Evolutionary conservation across 345 rosid genomes (phyloP).

Genomic region (Eucalyptus paniculata): DNA sequence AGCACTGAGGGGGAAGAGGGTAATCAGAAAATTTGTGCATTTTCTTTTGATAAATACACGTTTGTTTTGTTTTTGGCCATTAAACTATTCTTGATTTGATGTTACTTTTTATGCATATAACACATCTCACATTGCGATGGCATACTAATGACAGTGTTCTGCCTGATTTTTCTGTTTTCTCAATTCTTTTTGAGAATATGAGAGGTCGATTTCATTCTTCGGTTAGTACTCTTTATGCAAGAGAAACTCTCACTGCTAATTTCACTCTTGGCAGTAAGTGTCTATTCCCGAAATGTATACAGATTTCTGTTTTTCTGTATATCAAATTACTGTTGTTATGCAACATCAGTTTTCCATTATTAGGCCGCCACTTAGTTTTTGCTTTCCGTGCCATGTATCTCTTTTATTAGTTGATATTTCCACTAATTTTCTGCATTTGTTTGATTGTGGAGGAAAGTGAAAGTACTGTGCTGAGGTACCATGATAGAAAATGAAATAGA

Average conservation of each 20-base stretch:
- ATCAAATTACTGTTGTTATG: neutral
- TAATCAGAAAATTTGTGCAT: slow-evolving; percentile 8
- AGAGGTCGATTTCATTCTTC: neutral
- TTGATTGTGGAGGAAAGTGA: neutral
- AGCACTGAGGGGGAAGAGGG: slow-evolving; percentile 48
- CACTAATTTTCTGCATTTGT: neutral
- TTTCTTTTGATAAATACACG: neutral
- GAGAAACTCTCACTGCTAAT: neutral
- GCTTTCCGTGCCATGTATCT: neutral
- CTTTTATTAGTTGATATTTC: neutral
- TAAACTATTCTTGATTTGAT: neutral
- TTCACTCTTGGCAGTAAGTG: neutral
- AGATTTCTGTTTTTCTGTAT: neutral
- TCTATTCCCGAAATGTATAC: neutral
- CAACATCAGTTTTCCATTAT: neutral
- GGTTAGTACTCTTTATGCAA: neutral
- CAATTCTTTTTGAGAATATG: neutral
- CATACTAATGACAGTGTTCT: neutral
- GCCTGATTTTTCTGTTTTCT: neutral
- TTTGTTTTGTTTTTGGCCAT: neutral
- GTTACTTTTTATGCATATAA: neutral
- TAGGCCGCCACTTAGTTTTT: neutral
- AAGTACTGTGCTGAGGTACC: neutral
- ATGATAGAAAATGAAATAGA: neutral
- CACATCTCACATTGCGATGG: neutral